A percentile compares a stretch with the other conserved stretches of the same genome.
Conservation (phyloP, 805 yeast genomes). For the Tetrapisispora nanseiensis region DNA sequence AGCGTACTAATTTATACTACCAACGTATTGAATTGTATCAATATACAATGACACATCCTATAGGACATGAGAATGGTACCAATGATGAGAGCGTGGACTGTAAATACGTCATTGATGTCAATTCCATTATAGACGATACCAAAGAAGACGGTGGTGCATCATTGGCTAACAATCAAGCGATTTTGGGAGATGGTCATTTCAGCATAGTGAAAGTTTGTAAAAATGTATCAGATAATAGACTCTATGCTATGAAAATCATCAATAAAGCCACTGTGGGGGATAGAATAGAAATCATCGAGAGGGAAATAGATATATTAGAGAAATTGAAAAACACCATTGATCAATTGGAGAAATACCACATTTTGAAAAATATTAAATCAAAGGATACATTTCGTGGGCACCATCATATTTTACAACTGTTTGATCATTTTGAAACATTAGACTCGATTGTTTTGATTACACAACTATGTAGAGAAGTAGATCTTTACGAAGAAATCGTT, state of each 20-base stretch:
- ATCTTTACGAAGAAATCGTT: conserved; percentile 51
- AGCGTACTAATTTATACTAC: too few relatives aligned
- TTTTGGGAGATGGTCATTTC: conserved; percentile 40
- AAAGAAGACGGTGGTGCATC: background rate
- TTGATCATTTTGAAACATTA: conserved; percentile 62
- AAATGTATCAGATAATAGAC: conserved; percentile 31
- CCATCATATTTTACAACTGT: conserved; percentile 46
- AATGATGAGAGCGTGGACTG: conserved; percentile 15
- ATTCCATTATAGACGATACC: background rate
- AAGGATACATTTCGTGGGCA: conserved; percentile 26
- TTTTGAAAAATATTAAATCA: background rate
- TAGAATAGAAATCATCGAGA: conserved; percentile 36
- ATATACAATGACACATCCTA: background rate
- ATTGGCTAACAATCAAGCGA: background rate
- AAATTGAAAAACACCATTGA: conserved; percentile 17
- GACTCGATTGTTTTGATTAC: conserved; percentile 49
- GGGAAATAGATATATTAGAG: conserved; percentile 48
- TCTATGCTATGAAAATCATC: conserved; percentile 40
- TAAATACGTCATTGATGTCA: conserved; percentile 19
- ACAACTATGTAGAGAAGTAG: conserved; percentile 60
- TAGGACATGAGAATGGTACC: too few relatives aligned
- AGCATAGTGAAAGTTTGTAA: conserved; percentile 43
- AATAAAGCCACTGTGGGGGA: conserved; percentile 21
- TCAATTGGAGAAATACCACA: conserved; percentile 30
- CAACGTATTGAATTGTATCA: too few relatives aligned